Evolutionary conservation across 345 rosid genomes (phyloP), one percentile per base, ranked within the genome.

Genomic region (Zanthoxylum bungeanum): DNA sequence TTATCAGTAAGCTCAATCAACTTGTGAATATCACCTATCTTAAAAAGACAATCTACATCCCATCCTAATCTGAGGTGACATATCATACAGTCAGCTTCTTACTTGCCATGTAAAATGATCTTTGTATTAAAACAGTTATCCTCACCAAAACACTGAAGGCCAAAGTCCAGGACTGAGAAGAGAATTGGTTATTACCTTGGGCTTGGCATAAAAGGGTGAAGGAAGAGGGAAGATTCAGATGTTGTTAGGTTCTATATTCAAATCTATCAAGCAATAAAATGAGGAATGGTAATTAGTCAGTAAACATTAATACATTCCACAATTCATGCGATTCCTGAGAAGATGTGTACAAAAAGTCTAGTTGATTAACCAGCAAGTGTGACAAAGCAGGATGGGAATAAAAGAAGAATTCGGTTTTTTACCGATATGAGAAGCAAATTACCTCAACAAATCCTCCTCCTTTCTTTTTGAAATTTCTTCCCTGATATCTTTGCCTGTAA

Each of bases 381-480:
- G 39, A 55, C 56, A 53, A 76, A 33, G 49, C 58, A 62, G 58
- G 24, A 27, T 31, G 30, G 56, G 7, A 40, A 33, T 64, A 61
- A 59, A 34, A 66, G 60, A 36, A 47, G 42, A 22, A 34, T 3
- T 34, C 44, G 39, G 33, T 17, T 37, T 51, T 31, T n/a, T n/a
- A n/a, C n/a, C n/a, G n/a, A n/a, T n/a, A n/a, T n/a, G 51, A n/a
- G 40, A 59, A 68, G 63, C 30, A 14, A 61, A 36, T 68, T 81
- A 93, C 97, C 91, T 88, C 76, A 81, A 65, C 50, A 56, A 49
- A 66, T 87, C 94, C 31, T 88, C 87, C 66, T 82, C 82, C 81
- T 93, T 93, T 24, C 75, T 83, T 81, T 85, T 84, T 57, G 84
- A 76, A 80, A 84, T 81, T 78, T 85, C 95, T 36, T 85, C 77